Evolutionary conservation across 1,284 basidiomycete genomes (phyloP), one percentile per base, ranked within the genome.

Genomic region (Microbotryomycetes sp.): DNA sequence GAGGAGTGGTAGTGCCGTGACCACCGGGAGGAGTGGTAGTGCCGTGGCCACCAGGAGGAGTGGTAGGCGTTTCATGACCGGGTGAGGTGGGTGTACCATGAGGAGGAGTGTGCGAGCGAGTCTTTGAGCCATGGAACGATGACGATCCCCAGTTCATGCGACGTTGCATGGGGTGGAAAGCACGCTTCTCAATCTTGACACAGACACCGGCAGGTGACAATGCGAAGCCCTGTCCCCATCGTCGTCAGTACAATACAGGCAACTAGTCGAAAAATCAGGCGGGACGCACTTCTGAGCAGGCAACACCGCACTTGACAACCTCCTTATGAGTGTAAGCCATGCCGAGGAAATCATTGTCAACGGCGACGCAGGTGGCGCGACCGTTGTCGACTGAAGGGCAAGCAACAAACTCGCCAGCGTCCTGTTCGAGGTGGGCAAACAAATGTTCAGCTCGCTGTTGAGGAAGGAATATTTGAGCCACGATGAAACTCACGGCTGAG

Each of bases 311-410:
- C 48, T 47, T 36, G 50, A 62, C 57, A n/a, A 36, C 49, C 57
- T 60, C 59, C 22, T 54, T 16, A 56, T 59, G 59, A 6, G 50
- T 36, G 28, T 28, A 30, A 3, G 63, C 30, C 42, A 58, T 36
- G 42, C 63, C 64, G 51, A 68, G 60, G 66, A 63, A 68, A 61
- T 68, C 66, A n/a, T 53, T 31, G 61, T 68, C 66, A 57, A 54
- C 49, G 4, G 59, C 25, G 28, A 58, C 47, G 64, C 66, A 68
- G n/a, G 57, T 54, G 15, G 66, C 61, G 31, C 61, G 61, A 25
- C 66, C 66, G 59, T 68, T 65, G 29, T 32, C 63, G 23, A 59
- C 58, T 7, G 63, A 36, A 2, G 48, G 23, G 64, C 66, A 68
- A 15, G 63, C 56, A 16, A 54, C 42, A 57, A 68, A 68, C 19